A percentile compares a stretch with the other conserved stretches of the same genome.
Conservation (phyloP, 306 rosid genomes). For the Cucumis sativus region Cucumber_9930_V3 NC_026661.2:7977501-7978000, state of each 20-base stretch:
- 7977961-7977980: slow-evolving; percentile 89
- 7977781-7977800: slow-evolving; percentile 81
- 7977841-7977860: slow-evolving; percentile 85
- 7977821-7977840: slow-evolving; percentile 83
- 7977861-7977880: slow-evolving; percentile 77
- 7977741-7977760: neutral
- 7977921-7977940: slow-evolving; percentile 53
- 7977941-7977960: slow-evolving; percentile 78
- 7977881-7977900: slow-evolving; percentile 76
- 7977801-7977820: slow-evolving; percentile 83
- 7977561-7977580: neutral
- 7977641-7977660: slow-evolving; percentile 89
- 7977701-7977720: neutral
- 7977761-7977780: slow-evolving; percentile 32
- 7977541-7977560: neutral
- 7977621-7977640: slow-evolving; percentile 48
- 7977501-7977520: too few relatives aligned
- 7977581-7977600: neutral
- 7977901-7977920: slow-evolving; percentile 55
- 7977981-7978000: slow-evolving; percentile 85
- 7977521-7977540: too few relatives aligned
- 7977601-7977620: neutral
- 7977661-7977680: slow-evolving; percentile 88
- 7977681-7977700: slow-evolving; percentile 47
- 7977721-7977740: neutral